These are phyloP conservation scores for Chenopodium berlandieri DNA, from an alignment of 148 eudicot genomes.

Conservation along the genomic window DNA sequence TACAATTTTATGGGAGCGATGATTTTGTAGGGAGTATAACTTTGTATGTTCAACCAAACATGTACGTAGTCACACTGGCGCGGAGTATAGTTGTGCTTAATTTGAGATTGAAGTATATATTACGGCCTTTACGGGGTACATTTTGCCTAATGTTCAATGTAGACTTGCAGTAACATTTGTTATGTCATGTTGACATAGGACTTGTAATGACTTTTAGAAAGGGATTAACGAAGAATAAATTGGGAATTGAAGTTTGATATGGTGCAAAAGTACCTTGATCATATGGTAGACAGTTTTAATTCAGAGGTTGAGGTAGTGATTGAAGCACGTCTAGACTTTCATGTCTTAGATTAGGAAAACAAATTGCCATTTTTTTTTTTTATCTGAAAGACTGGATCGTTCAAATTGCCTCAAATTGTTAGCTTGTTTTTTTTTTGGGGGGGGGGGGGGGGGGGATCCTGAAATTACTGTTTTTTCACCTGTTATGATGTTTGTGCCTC, in stretches of 20 bases:
- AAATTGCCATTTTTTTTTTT: not conserved
- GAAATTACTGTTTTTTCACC: not conserved
- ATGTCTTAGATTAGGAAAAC: not conserved
- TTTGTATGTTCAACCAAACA: too few species aligned
- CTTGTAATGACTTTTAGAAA: not conserved
- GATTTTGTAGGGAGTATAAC: too few species aligned
- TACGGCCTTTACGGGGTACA: too few species aligned
- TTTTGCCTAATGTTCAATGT: not conserved
- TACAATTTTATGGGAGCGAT: too few species aligned
- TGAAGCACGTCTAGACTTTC: not conserved
- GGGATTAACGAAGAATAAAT: not conserved
- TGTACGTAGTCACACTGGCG: too few species aligned
- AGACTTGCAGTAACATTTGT: not conserved
- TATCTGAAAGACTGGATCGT: not conserved
- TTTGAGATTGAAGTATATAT: not conserved
- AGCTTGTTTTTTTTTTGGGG: not conserved
- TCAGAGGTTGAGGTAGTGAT: too few species aligned
- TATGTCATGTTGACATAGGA: not conserved
- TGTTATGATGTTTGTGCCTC: not conserved
- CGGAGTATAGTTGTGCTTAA: too few species aligned
- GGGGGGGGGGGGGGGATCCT: not conserved
- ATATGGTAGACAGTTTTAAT: not conserved
- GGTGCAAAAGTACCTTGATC: not conserved
- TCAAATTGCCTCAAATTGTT: not conserved
- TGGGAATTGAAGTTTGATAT: not conserved